Base-by-base conservation (phyloP, 345 rosid species). In the Hibiscus syriacus region DNA sequence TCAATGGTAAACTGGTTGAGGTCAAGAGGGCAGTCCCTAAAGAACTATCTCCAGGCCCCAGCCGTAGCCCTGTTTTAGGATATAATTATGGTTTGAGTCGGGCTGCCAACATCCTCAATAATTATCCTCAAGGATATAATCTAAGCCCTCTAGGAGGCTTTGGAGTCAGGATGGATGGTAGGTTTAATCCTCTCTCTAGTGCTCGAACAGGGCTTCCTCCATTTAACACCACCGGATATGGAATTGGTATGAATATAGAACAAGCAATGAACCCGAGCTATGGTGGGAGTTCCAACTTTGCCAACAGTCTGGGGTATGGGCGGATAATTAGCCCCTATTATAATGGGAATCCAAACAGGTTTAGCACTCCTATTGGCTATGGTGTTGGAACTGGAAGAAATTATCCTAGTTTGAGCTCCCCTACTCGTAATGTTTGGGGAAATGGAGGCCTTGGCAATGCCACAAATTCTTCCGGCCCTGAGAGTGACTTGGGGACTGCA, bases 1-100 rank as follows among this genome's bases (percentile, higher is more conserved):
- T 93, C 26, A 93, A 90, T 32, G 98, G 97, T 39, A 93, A 93
- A 80, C 81, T 89, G 92, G 97, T 93, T 12, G 98, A 93, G 87
- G 98, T 90, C 70, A 93, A 93, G 85, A 83, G 90, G 77, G 98
- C 98, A 25, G 97, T 93, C 52, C 98, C 70, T 10, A 93, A 87
- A 74, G 98, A 93, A 79, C 84, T 79, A 13, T 81, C 95, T 5
- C 86, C 86, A 1, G 85, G 81, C 70, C 87, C 88, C 61, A 80
- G 49, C 67, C 90, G 96, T 48, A 87, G 91, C 79, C 91, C 94
- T 46, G 55, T 87, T 38, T 67, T 81, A 22, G 97, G 90, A 29
- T 87, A 83, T 70, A 85, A 85, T 79, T 82, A 80, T 69, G 85
- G 88, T 64, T 73, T 87, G 93, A 84, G 77, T 76, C 78, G 96